phyloP scores from a whole-genome alignment of 2,329 filamentous ascomycete species.

The Phoma sp. region DNA sequence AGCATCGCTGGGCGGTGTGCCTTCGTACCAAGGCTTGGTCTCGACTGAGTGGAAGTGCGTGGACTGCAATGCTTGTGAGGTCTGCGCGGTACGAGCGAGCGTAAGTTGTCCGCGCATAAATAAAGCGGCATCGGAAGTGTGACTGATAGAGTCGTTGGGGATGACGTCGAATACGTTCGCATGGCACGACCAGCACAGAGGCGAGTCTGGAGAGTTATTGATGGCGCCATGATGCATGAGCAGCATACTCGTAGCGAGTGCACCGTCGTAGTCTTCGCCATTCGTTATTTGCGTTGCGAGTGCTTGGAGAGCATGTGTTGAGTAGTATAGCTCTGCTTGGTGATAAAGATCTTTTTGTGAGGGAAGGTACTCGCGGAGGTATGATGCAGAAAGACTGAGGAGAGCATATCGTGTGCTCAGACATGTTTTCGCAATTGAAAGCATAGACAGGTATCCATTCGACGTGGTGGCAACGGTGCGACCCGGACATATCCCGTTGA shows the following conservation, averaged over 20 bases:
- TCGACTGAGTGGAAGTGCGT: constrained; percentile 36
- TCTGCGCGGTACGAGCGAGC: constrained; percentile 40
- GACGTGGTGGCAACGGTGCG: constrained; percentile 36
- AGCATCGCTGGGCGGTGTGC: constrained; percentile 27
- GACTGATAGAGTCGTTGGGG: constrained; percentile 30
- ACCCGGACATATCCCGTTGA: constrained; percentile 42
- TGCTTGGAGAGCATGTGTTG: constrained; percentile 40
- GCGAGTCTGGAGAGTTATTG: constrained; percentile 33
- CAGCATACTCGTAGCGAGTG: constrained; percentile 44
- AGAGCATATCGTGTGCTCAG: constrained; percentile 42
- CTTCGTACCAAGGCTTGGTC: constrained; percentile 35
- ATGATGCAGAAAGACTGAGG: constrained; percentile 43
- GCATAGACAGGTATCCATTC: constrained; percentile 37
- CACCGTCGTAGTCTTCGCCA: constrained; percentile 38
- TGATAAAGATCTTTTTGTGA: constrained; percentile 38
- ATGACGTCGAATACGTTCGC: constrained; percentile 44
- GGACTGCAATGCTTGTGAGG: constrained; percentile 26
- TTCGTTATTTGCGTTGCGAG: constrained; percentile 38
- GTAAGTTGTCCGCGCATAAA: constrained; percentile 41
- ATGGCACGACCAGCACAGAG: constrained; percentile 44
- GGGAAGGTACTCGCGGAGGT: constrained; percentile 40
- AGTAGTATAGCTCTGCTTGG: constrained; percentile 45
- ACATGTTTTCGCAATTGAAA: constrained; percentile 35
- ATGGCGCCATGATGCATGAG: constrained; percentile 43
- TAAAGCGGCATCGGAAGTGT: constrained; percentile 35